phyloP scores from a whole-genome alignment of 1,284 basidiomycete genomes.

The Cryptococcus hybrid region DNA sequence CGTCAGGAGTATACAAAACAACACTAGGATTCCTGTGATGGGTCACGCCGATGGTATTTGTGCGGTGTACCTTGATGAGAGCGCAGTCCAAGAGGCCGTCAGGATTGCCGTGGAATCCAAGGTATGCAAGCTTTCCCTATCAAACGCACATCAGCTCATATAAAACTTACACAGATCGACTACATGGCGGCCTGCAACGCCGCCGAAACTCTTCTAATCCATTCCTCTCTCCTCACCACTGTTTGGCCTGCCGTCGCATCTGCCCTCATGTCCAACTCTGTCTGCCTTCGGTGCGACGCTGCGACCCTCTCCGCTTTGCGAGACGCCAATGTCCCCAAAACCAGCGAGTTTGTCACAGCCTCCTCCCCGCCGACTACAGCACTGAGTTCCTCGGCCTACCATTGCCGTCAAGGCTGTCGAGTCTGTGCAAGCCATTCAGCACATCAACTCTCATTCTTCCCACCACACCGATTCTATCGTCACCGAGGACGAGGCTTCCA shows the following conservation, averaged over 20 bases:
- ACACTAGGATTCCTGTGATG: constrained; percentile 95
- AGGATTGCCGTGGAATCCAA: constrained; percentile 88
- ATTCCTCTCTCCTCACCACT: constrained; percentile 65
- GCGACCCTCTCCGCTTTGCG: constrained; percentile 58
- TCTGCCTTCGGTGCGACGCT: constrained; percentile 77
- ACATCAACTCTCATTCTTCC: constrained; percentile 90
- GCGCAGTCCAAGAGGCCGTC: constrained; percentile 69
- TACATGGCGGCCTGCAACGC: constrained; percentile 98
- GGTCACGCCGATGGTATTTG: constrained; percentile 98
- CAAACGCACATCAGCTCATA: neutral
- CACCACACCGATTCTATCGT: constrained; percentile 96
- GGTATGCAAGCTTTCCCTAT: constrained; percentile 53
- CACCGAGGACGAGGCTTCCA: constrained; percentile 69
- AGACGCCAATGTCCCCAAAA: constrained; percentile 41
- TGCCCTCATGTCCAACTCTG: constrained; percentile 66
- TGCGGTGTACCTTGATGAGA: constrained; percentile 81
- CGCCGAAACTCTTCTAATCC: constrained; percentile 84
- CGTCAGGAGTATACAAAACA: constrained; percentile 83
- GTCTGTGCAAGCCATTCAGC: constrained; percentile 72
- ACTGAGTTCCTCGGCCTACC: constrained; percentile 85
- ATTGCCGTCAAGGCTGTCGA: constrained; percentile 75
- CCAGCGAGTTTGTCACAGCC: constrained; percentile 55
- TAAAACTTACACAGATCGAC: constrained; percentile 61
- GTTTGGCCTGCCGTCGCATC: constrained; percentile 78
- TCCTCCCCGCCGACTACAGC: constrained; percentile 66